Base-by-base conservation (phyloP, 495 filamentous ascomycete genomes). In the Penicillium antarcticum region DNA sequence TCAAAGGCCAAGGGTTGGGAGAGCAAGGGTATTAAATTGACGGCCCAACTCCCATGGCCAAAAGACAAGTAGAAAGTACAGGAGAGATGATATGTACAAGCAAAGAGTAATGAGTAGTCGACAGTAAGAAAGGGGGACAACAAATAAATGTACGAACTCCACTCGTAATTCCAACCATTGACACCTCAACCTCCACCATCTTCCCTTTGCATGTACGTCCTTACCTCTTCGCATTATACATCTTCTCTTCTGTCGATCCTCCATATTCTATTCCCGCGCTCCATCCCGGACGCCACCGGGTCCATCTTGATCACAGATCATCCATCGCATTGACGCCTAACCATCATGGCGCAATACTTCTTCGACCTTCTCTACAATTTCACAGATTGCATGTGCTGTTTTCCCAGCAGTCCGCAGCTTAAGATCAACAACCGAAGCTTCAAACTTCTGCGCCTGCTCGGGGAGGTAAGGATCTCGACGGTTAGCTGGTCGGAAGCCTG, bases 341-440 rank as follows among this genome's bases (percentile, higher is more conserved):
- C 17, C 65, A 68, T 56, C 67, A 94, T 94, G 90, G 80, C 89
- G 55, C 87, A 94, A 66, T 85, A 91, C 64, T 80, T 97, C 42
- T 84, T 91, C 54, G 94, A 97, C 68, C 75, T 95, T 14, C 70
- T 97, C 48, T 96, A 91, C 67, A 92, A 90, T 47, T 80, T 98
- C 47, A 90, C 88, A 47, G 91, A 88, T 71, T 97, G 92, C 79
- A 82, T 97, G 74, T 89, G 84, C 73, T 98, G 95, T 70, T 97
- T 97, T 64, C 92, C 95, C 14, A 86, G 88, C 58, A 89, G 89
- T 40, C 94, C 94, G 47, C 89, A 92, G 57, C 77, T 98, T 50
- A 94, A 92, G 65, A 95, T 98, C 76, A 97, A 97, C 72, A 89
- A 80, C 58, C 86, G 90, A 42, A 91, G 84, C 70, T 96, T 96